A percentile compares a stretch with the other conserved stretches of the same genome.
Evolutionary conservation across 176 grass and related monocot species (phyloP).

Genomic region (Musa beccarii): DNA sequence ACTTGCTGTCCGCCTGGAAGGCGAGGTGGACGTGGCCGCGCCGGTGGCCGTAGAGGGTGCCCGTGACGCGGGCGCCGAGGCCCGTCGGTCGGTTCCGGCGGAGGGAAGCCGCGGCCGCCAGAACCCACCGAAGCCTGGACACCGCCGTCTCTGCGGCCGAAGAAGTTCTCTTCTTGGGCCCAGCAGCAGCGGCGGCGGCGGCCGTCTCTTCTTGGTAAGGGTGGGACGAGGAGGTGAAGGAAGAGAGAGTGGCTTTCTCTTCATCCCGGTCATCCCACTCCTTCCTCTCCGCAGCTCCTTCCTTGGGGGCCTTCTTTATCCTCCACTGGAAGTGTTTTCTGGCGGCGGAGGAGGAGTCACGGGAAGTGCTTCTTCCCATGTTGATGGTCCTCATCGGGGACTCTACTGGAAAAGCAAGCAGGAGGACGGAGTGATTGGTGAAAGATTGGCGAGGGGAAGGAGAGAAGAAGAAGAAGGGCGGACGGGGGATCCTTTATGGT

Average conservation of each 20-base stretch:
- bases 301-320: background rate
- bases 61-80: background rate
- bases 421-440: background rate
- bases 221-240: background rate
- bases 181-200: too few relatives aligned
- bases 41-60: background rate
- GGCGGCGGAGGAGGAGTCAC: background rate
- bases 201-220: background rate
- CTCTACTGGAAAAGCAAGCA: background rate
- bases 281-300: background rate
- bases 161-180: background rate
- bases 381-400: background rate
- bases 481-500: too few relatives aligned
- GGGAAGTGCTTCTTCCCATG: background rate
- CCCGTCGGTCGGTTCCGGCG: background rate
- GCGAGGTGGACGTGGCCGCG: background rate
- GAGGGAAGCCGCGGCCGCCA: background rate
- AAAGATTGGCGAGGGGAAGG: too few relatives aligned
- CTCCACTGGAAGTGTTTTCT: conserved; percentile 5
- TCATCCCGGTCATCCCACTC: background rate
- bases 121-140: background rate
- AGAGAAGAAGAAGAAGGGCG: too few relatives aligned
- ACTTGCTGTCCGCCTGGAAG: background rate
- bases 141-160: background rate
- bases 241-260: background rate